Percentiles rank a stretch among this genome's conserved stretches.
Conservation (phyloP, 2,329 filamentous ascomycete genomes). For the Pleurostoma richardsiae region DNA sequence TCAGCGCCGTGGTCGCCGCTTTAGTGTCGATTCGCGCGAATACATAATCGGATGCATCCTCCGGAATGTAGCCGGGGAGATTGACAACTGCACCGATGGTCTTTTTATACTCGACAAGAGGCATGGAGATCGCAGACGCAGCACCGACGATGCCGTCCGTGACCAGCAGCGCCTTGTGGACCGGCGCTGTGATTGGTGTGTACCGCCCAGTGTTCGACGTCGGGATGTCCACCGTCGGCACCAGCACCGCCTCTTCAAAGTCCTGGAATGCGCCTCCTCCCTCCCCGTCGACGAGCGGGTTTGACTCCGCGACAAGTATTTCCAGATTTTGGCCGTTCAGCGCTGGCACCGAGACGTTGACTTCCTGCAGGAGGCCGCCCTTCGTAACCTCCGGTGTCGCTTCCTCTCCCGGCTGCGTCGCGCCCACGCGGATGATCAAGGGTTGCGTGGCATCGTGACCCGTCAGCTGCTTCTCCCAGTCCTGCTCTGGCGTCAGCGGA, state of each 20-base stretch:
- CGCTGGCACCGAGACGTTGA: slow-evolving; percentile 58
- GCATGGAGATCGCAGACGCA: slow-evolving; percentile 42
- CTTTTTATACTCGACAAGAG: slow-evolving; percentile 28
- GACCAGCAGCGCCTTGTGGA: slow-evolving; percentile 76
- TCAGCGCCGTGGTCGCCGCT: slow-evolving; percentile 57
- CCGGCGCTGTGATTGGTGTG: slow-evolving; percentile 69
- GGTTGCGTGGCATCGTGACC: slow-evolving; percentile 46
- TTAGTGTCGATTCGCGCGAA: slow-evolving; percentile 60
- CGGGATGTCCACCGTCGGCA: slow-evolving; percentile 68
- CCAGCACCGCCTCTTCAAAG: slow-evolving; percentile 64
- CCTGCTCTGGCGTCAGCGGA: slow-evolving; percentile 55
- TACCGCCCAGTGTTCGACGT: slow-evolving; percentile 58
- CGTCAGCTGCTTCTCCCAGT: slow-evolving; percentile 63
- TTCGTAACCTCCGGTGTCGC: slow-evolving; percentile 27
- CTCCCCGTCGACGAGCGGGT: slow-evolving; percentile 39
- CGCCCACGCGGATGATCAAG: slow-evolving; percentile 56
- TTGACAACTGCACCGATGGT: slow-evolving; percentile 54
- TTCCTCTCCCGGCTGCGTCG: slow-evolving; percentile 19
- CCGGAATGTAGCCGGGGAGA: slow-evolving; percentile 37
- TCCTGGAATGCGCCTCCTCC: slow-evolving; percentile 32
- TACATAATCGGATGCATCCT: slow-evolving; percentile 28
- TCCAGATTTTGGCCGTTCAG: slow-evolving; percentile 61
- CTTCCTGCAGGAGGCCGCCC: slow-evolving; percentile 46
- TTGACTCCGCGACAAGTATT: slow-evolving; percentile 50
- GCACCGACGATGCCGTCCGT: slow-evolving; percentile 68